Evolutionary conservation across 345 rosid species (phyloP).

Genomic region (Brassica carinata): DNA sequence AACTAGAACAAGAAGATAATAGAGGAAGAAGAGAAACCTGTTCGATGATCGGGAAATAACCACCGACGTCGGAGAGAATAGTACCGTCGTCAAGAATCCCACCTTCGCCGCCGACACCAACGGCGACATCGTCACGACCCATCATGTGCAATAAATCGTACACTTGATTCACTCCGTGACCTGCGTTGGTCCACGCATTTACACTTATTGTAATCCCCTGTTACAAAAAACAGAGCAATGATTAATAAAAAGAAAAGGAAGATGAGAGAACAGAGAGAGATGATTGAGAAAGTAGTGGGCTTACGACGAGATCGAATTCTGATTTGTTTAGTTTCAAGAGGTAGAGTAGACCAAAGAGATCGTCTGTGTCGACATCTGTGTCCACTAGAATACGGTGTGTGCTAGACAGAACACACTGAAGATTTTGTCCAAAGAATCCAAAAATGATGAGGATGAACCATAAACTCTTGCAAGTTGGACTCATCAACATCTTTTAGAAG

Average conservation of each 20-base stretch:
- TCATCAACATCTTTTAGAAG: constrained; percentile 25
- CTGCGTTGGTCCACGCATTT: constrained; percentile 88
- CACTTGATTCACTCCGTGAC: constrained; percentile 83
- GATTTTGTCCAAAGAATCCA: constrained; percentile 23
- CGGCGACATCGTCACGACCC: constrained; percentile 75
- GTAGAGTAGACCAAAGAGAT: constrained; percentile 79
- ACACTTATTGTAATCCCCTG: constrained; percentile 76
- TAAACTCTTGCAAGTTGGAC: constrained; percentile 5
- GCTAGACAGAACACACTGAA: constrained; percentile 19
- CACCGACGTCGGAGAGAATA: constrained; percentile 75
- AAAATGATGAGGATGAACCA: constrained; percentile 20
- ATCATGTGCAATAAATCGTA: constrained; percentile 96
- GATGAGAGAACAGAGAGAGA: neutral
- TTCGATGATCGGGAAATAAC: constrained; percentile 88
- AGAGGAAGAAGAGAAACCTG: constrained; percentile 50
- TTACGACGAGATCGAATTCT: constrained; percentile 78
- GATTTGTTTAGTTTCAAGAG: constrained; percentile 81
- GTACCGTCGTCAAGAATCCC: constrained; percentile 70
- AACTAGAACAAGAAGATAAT: neutral
- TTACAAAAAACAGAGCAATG: constrained; percentile 20
- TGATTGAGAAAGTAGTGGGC: neutral
- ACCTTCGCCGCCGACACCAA: constrained; percentile 95
- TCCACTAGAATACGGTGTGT: constrained; percentile 74
- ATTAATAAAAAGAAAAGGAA: neutral
- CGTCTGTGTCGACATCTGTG: constrained; percentile 88